phyloP scores from a whole-genome alignment of 1,284 basidiomycete genomes.

The Irpex sp. region DNA sequence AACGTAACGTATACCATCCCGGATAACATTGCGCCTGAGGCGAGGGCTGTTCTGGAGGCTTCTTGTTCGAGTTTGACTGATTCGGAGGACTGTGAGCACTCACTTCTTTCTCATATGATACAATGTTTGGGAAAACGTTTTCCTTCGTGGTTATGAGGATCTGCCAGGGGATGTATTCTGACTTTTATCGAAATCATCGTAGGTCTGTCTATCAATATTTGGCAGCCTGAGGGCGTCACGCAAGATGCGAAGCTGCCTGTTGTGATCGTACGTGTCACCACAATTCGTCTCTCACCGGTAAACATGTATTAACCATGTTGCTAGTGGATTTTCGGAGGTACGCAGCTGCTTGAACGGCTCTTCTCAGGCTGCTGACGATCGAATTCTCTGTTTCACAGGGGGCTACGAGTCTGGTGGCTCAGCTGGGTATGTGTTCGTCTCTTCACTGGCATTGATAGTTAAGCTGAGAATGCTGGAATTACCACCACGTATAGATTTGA shows the following conservation, averaged over 20 bases:
- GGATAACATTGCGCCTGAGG: background rate
- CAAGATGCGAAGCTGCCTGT: conserved; percentile 57
- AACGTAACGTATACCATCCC: background rate
- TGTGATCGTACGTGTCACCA: conserved; percentile 48
- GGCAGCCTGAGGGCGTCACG: conserved; percentile 49
- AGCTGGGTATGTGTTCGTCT: conserved; percentile 4
- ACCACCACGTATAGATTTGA: conserved; percentile 15
- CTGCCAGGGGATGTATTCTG: too few relatives aligned
- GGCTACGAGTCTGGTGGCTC: background rate
- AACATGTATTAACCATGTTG: background rate
- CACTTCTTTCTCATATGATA: too few relatives aligned
- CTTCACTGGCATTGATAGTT: background rate
- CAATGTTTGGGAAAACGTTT: too few relatives aligned
- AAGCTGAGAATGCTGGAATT: background rate
- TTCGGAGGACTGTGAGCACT: background rate
- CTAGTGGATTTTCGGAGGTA: conserved; percentile 57
- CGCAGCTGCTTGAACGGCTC: too few relatives aligned
- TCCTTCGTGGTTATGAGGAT: too few relatives aligned
- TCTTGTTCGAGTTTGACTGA: background rate
- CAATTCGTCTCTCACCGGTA: background rate
- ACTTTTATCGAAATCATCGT: too few relatives aligned
- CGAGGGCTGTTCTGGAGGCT: background rate
- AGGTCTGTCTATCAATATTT: conserved; percentile 60
- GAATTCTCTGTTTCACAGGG: background rate
- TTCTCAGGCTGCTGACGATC: too few relatives aligned